phyloP scores from a whole-genome alignment of 2,329 filamentous ascomycete genomes.

The Fusarium praegraminearum region DNA sequence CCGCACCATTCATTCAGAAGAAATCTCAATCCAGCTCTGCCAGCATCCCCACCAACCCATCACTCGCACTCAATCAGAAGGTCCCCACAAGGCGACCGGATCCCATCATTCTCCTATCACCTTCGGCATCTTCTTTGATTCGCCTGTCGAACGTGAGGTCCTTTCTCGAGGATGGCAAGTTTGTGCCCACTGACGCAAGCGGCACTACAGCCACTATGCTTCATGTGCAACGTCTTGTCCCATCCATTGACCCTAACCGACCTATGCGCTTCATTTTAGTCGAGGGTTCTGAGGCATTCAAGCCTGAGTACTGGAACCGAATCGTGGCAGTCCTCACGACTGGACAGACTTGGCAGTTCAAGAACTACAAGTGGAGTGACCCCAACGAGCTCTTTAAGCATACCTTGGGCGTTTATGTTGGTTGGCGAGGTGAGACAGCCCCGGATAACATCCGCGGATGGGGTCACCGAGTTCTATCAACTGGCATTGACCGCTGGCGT shows the following conservation, averaged over 20 bases:
- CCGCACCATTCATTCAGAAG: conserved; percentile 78
- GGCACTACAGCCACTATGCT: conserved; percentile 81
- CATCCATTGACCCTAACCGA: conserved; percentile 74
- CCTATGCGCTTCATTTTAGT: conserved; percentile 95
- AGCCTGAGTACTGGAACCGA: conserved; percentile 96
- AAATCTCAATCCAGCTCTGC: conserved; percentile 60
- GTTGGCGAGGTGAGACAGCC: conserved; percentile 86
- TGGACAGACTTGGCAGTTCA: conserved; percentile 98
- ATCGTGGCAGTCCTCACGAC: conserved; percentile 98
- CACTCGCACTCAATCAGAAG: conserved; percentile 68
- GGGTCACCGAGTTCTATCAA: conserved; percentile 85
- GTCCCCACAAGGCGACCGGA: conserved; percentile 67
- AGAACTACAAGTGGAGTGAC: conserved; percentile 95
- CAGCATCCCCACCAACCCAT: conserved; percentile 56
- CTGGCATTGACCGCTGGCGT: conserved; percentile 87
- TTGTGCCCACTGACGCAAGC: conserved; percentile 79
- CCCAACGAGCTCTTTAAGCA: conserved; percentile 91
- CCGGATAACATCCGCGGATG: conserved; percentile 84
- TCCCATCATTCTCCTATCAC: conserved; percentile 96
- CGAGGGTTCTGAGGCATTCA: conserved; percentile 93
- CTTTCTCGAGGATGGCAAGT: conserved; percentile 88
- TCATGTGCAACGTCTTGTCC: conserved; percentile 83
- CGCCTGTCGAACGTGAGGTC: conserved; percentile 96
- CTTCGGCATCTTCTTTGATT: conserved; percentile 92
- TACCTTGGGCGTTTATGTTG: conserved; percentile 87